Evolutionary conservation across 495 filamentous ascomycete genomes (phyloP), one percentile per base, ranked within the genome.

Genomic region (Penicillium canescens): DNA sequence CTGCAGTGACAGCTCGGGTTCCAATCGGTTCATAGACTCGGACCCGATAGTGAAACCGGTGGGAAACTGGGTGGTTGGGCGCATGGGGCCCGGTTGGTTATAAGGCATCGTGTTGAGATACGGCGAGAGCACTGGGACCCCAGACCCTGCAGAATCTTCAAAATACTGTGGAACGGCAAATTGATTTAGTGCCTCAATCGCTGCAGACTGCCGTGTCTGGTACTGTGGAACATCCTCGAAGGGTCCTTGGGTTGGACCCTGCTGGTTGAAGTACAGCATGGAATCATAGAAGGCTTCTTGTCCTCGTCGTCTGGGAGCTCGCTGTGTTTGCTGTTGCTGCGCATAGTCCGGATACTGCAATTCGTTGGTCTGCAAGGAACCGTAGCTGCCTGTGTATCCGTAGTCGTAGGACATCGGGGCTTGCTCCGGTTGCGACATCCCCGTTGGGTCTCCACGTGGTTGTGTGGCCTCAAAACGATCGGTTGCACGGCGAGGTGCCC

Each of bases 191-290:
- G 90, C 85, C 60, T 94, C 90, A 63, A 96, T 80, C 39, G 83
- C 84, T 83, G 90, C 86, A 77, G 86, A 82, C 60, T 88, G 90
- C 77, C 90, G 88, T 65, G 85, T 77, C 55, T 61, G 77, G 74
- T 91, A 96, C 70, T 87, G 88, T 74, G 89, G 82, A 71, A 85
- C 83, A 58, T 86, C 76, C 70, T 91, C 88, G 75, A 96, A 96
- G 56, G 86, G 82, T 54, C 80, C 77, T 63, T 78, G 83, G 68
- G 84, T 75, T 60, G 86, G 74, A 60, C 78, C 77, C 60, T 86
- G 80, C 73, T 88, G 86, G 69, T 80, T 77, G 52, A 92, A 84
- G 76, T 96, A 96, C 75, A 94, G 85, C 70, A 94, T 82, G 51
- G 85, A 75, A 42, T 79, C 77, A 57, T 88, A 88, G 52, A 82